Base-by-base conservation (phyloP, 805 yeast genomes). In the Barnettozyma wickerhamii region DNA sequence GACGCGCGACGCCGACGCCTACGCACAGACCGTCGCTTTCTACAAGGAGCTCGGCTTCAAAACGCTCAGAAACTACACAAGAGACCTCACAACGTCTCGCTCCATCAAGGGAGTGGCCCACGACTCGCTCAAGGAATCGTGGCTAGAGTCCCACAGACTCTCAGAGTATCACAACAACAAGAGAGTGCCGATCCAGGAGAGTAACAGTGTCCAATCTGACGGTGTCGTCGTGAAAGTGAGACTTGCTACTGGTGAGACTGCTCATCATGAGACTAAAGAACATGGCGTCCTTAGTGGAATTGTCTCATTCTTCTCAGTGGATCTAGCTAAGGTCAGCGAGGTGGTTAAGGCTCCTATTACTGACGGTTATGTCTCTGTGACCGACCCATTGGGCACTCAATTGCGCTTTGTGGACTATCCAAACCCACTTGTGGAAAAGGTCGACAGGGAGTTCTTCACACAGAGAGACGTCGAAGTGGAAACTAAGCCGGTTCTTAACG, bases 121-220 rank as follows among this genome's bases (percentile, higher is more conserved):
- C 42, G 87, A 82, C 48, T 82, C 90, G 1, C 54, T 81, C 37
- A 74, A 69, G 47, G 95, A 84, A 60, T 61, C 76, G 21, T 84
- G 95, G 95, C 58, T 84, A 35, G 85, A 82, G 58, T 65, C 79
- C 18, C 82, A 78, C 58, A 87, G 85, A 17, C 64, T 58, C 72
- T 77, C 64, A 68, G 87, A 40, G 58, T 76, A 52, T 63, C 74
- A 60, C 46, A 69, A 49, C 69, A 90, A 89, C 42, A 79, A 47
- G 76, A 77, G 70, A 59, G 75, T 50, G 65, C 81, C 68, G 20
- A 62, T 65, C 30, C 78, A 74, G 62, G 72, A 68, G 45, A 43
- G 57, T 6, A 58, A 64, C 44, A 60, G 63, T 41, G 40, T 56
- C 27, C 71, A 69, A 50, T 56, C 64, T 32, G 65, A 65, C 42